Evolutionary conservation across 192 early-diverging fungal species (phyloP), one percentile per base, ranked within the genome.

Genomic region (Coemansia sp.): DNA sequence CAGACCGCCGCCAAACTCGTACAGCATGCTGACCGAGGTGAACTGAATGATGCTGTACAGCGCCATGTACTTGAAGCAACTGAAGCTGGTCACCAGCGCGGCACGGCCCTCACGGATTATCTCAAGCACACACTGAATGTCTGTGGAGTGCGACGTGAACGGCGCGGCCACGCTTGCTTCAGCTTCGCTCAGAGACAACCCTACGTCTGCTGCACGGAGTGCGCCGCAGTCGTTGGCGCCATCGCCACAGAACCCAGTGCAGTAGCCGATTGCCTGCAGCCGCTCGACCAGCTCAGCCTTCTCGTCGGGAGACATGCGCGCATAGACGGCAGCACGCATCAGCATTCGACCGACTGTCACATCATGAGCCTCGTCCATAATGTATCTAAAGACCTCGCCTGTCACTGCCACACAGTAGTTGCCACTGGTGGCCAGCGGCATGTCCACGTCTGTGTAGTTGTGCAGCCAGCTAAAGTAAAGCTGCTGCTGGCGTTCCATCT

Each of bases 51-150:
- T 84, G 54, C 88, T 90, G 74, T 99, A 98, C 33, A 97, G 76
- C 1, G 96, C 95, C 94, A 99, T 97, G 72, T 90, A 99, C 83
- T 99, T 96, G 88, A 98, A 98, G 80, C 94, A 97, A 66, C 88
- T 91, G 72, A 99, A 99, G 63, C 89, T 93, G 8, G 98, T 99
- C 38, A 97, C 95, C 44, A 99, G 82, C 8, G 98, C 94, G 0
- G 93, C 94, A 6, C 98, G 82, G 21, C 98, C 98, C 62, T 99
- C 95, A 53, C 91, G 86, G 53, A 93, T 93, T 11, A 97, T 90
- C 52, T 91, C 87, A 39, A 96, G 83, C 4, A 99, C 94, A 63
- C 98, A 99, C 42, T 84, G 83, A 34, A 99, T 93, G 55, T 97
- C 92, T 33, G 86, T 94, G 11, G 85, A 88, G 42, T 86, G 85